Evolutionary conservation across 2,329 filamentous ascomycete genomes (phyloP).

Genomic region (Phyllosticta capitalensis): DNA sequence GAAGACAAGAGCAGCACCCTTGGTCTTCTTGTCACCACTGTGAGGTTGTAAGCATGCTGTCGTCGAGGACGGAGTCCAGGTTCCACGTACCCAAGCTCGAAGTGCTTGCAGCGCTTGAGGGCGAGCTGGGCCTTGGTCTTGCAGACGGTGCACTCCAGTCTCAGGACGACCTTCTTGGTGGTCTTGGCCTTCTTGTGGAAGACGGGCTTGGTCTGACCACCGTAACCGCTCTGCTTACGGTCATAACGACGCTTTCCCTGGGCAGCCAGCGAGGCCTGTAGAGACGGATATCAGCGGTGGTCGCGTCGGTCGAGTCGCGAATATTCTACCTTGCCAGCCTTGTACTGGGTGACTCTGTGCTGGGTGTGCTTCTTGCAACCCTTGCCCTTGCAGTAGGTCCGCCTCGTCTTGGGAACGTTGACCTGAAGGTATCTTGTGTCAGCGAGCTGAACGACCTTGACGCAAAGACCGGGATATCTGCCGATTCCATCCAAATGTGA

Average conservation of each 20-base stretch:
- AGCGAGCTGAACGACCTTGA: neutral
- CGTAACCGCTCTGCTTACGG: conserved; percentile 98
- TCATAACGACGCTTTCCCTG: conserved; percentile 96
- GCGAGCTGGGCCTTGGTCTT: conserved; percentile 97
- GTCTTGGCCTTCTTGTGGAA: conserved; percentile 99
- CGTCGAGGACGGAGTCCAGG: neutral
- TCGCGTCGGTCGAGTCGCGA: conserved; percentile 1
- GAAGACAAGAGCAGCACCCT: conserved; percentile 99
- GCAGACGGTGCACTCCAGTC: conserved; percentile 95
- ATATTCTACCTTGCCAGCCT: conserved; percentile 71
- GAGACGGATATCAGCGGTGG: conserved; percentile 13
- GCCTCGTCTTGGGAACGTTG: conserved; percentile 96
- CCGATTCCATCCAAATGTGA: neutral
- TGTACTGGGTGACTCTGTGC: conserved; percentile 95
- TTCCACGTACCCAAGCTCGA: conserved; percentile 84
- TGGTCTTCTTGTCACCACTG: conserved; percentile 99
- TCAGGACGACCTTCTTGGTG: conserved; percentile 99
- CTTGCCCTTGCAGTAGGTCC: conserved; percentile 97
- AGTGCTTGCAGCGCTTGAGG: conserved; percentile 99
- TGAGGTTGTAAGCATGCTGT: conserved; percentile 13
- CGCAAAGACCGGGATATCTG: neutral
- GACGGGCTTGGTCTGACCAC: conserved; percentile 99
- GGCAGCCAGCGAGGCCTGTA: conserved; percentile 77
- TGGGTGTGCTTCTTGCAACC: conserved; percentile 69
- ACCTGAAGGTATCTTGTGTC: conserved; percentile 47